Conservation (phyloP, 225 moss, liverwort and hornwort genomes). For the Lunularia cruciata region DNA sequence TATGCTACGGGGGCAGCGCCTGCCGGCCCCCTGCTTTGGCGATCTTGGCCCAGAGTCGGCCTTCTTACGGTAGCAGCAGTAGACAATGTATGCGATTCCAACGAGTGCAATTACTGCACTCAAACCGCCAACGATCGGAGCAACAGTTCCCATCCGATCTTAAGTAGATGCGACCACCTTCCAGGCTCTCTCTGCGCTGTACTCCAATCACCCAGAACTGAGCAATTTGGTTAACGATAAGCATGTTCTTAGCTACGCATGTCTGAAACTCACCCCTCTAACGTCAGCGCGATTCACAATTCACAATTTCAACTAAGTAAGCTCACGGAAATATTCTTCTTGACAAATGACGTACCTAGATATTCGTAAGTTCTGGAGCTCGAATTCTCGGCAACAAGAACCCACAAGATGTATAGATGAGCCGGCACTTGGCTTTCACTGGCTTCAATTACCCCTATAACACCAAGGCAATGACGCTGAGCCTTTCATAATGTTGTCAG, state of each 20-base stretch:
- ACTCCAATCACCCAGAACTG: not conserved
- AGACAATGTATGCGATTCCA: not conserved
- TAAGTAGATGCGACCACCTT: not conserved
- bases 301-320: not conserved
- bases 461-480: not conserved
- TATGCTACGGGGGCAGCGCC: not conserved
- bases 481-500: not conserved
- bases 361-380: not conserved
- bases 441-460: not conserved
- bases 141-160: conserved; percentile 19
- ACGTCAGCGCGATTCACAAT: not conserved
- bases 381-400: not conserved
- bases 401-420: not conserved
- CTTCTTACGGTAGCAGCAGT: not conserved
- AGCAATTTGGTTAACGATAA: not conserved
- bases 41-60: not conserved
- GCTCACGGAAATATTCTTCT: not conserved
- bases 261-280: not conserved
- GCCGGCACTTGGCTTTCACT: not conserved
- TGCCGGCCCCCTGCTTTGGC: not conserved
- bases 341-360: not conserved
- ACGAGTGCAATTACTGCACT: conserved; percentile 8
- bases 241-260: no score
- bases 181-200: not conserved
- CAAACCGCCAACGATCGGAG: conserved; percentile 1